Conservation (phyloP, 805 yeast species). For the Ogataea salicorniae region DNA sequence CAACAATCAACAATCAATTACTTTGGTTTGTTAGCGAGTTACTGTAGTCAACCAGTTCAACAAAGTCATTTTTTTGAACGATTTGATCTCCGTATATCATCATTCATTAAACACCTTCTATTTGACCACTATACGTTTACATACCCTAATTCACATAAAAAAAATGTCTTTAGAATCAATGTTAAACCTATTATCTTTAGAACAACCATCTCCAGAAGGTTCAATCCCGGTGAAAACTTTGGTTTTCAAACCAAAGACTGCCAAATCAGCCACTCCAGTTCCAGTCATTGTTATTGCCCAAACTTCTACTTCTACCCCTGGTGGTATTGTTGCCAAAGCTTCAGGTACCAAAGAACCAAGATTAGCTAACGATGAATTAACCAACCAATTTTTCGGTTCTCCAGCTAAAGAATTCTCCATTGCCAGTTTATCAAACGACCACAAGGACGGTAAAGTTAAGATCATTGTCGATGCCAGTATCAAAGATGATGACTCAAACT, state of each 20-base stretch:
- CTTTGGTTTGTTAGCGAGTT: too few relatives aligned
- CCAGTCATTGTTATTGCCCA: slow-evolving; percentile 80
- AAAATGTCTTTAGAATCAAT: slow-evolving; percentile 64
- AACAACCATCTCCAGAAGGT: slow-evolving; percentile 46
- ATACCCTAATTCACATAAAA: too few relatives aligned
- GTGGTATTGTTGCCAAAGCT: slow-evolving; percentile 56
- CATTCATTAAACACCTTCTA: too few relatives aligned
- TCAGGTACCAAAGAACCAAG: slow-evolving; percentile 80
- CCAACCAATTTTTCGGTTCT: slow-evolving; percentile 54
- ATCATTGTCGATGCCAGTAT: slow-evolving; percentile 53
- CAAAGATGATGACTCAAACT: slow-evolving; percentile 33
- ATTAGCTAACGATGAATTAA: slow-evolving; percentile 77
- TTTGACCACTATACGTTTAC: too few relatives aligned
- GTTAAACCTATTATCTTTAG: slow-evolving; percentile 60
- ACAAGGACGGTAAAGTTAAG: slow-evolving; percentile 52
- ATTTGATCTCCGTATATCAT: too few relatives aligned
- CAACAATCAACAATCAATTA: too few relatives aligned
- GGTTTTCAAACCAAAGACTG: slow-evolving; percentile 88
- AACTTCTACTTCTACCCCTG: slow-evolving; percentile 64
- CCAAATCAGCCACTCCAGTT: slow-evolving; percentile 71
- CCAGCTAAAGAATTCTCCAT: slow-evolving; percentile 58
- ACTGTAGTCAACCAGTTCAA: too few relatives aligned
- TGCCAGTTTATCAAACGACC: slow-evolving; percentile 42
- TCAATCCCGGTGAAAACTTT: slow-evolving; percentile 62
- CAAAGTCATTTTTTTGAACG: too few relatives aligned